These are phyloP conservation scores for Colletotrichum endophyticum DNA, from an alignment of 2,329 filamentous ascomycete species.

Conservation along the genomic window DNA sequence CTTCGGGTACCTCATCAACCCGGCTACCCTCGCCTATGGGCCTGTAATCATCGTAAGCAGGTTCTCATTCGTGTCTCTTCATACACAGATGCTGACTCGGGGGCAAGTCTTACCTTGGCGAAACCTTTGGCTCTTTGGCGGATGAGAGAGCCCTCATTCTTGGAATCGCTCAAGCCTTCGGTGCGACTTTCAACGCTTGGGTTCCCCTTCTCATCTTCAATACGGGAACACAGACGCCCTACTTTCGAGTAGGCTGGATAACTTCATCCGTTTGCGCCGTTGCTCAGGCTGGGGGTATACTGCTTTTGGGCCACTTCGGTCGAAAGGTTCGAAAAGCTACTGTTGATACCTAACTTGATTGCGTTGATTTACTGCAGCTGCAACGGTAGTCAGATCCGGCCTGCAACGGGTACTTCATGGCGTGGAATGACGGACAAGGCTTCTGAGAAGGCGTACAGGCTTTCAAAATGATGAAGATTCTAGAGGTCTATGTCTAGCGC, in stretches of 20 bases:
- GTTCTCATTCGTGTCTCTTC: not conserved
- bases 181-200: not conserved
- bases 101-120: not conserved
- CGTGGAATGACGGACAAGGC: fast-evolving
- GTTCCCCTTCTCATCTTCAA: not conserved
- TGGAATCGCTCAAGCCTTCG: not conserved
- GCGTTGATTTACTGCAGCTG: not conserved
- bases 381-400: too few species aligned
- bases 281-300: not conserved
- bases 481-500: not conserved
- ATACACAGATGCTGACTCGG: not conserved
- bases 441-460: fast-evolving
- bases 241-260: not conserved
- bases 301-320: not conserved
- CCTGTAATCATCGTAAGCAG: not conserved
- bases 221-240: not conserved
- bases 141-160: not conserved
- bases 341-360: not conserved
- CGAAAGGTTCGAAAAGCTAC: not conserved
- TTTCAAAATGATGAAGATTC: fast-evolving
- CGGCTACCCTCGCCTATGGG: not conserved
- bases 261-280: not conserved
- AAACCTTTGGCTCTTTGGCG: not conserved
- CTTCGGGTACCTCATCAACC: not conserved
- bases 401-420: too few species aligned